Base-by-base conservation (phyloP, 164 flowering plant genomes). In the Pachysandra terminalis region DNA sequence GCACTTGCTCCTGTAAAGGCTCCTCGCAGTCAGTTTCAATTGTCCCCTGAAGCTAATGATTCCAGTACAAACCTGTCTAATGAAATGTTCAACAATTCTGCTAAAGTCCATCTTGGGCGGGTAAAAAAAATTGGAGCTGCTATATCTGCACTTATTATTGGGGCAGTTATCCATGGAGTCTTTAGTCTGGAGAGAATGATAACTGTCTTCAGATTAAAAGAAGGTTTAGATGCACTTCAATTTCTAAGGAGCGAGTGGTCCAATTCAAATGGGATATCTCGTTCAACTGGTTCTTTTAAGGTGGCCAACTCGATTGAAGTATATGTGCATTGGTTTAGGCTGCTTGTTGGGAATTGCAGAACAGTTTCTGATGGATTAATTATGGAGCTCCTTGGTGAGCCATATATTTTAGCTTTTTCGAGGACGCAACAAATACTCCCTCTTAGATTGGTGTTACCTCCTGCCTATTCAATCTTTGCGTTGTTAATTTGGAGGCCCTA, bases 361-460 rank as follows among this genome's bases (percentile, higher is more conserved):
- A 85, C 89, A 19, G 78, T 96, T 64, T 90, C 56, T 66, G 96
- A 96, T 80, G 98, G 99, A 24, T 76, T 91, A 19, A 78, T 93
- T 67, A 87, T 80, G 70, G 93, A 88, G 21, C 93, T 93, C 71
- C 75, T 96, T 64, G 98, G 99, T 67, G 97, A 93, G 64, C 81
- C 96, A 54, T 84, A 87, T 59, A 69, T 86, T 32, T 73, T 87
- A 62, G 93, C 96, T 75, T 81, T 96, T 64, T 86, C 83, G n/a
- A 91, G 97, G 77, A 91, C 93, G 99, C 99, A 96, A 72, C 78
- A 86, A 37, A 72, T 81, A 71, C 94, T 96, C 65, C 93, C 99
- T 26, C 75, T 91, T 64, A 80, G 74, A 37, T 82, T 90, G 78
- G 92, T 90, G 59, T 80, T 93, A 59, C 96, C 96, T 25, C 96